phyloP scores from a whole-genome alignment of 1,139 yeast species.

The Dujonia santamariae region DNA sequence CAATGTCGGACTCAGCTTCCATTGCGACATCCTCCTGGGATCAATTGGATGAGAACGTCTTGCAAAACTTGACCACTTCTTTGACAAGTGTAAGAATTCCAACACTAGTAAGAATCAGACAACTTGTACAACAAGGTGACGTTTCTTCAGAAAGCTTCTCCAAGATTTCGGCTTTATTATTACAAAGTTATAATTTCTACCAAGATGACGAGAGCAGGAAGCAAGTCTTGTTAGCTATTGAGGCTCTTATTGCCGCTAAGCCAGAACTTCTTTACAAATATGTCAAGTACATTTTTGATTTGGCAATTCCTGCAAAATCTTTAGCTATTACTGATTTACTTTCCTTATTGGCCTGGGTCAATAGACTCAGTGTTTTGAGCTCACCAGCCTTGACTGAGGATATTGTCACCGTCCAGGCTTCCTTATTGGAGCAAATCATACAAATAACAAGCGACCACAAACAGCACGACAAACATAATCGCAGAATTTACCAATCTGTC shows the following conservation, averaged over 20 bases:
- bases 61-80: conserved; percentile 28
- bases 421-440: conserved; percentile 10
- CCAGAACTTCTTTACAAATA: conserved; percentile 29
- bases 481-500: conserved; percentile 45
- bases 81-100: conserved; percentile 32
- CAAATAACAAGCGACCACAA: conserved; percentile 10
- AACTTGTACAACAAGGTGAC: conserved; percentile 12
- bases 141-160: conserved; percentile 20
- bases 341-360: conserved; percentile 58
- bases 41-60: conserved; percentile 20
- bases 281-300: conserved; percentile 34
- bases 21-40: conserved; percentile 18
- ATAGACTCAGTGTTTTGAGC: conserved; percentile 21
- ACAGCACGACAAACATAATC: conserved; percentile 45
- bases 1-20: neutral
- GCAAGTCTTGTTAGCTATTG: conserved; percentile 35
- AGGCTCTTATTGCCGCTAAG: conserved; percentile 28
- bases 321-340: conserved; percentile 55
- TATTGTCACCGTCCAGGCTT: conserved; percentile 7
- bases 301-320: conserved; percentile 27
- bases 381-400: conserved; percentile 13
- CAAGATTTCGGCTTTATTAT: conserved; percentile 23
- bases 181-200: conserved; percentile 49
- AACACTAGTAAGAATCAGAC: conserved; percentile 19
- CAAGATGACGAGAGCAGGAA: conserved; percentile 48